Conservation (phyloP, 2,329 filamentous ascomycete genomes). For the Colletotrichum sidae region DNA sequence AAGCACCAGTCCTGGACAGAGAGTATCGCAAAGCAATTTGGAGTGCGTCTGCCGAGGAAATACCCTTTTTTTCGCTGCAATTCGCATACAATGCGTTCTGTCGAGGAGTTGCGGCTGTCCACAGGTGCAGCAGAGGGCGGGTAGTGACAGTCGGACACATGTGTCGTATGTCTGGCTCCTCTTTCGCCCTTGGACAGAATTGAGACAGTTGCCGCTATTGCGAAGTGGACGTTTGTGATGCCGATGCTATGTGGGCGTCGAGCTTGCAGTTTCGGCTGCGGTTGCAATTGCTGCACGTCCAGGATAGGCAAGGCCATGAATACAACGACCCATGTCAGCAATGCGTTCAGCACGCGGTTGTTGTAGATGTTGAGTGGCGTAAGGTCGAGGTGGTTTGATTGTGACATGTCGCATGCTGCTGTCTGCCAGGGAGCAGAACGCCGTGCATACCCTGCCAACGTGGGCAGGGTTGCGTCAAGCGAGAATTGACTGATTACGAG, state of each 20-base stretch:
- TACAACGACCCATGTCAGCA: no score
- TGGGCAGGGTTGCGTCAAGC: background rate
- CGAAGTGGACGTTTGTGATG: no score
- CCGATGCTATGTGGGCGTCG: no score
- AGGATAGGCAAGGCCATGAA: no score
- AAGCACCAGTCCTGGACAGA: no score
- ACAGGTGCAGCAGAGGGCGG: background rate
- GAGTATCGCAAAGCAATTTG: background rate
- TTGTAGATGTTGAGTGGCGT: constrained; percentile 8
- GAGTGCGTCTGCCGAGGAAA: background rate
- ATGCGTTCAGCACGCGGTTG: no score
- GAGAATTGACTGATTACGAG: background rate
- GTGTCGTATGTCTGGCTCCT: no score
- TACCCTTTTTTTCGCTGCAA: background rate
- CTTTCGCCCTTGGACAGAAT: no score
- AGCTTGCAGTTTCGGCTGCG: no score
- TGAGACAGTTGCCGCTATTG: no score
- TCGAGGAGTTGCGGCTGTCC: background rate
- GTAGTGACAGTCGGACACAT: no score
- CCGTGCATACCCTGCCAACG: background rate
- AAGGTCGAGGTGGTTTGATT: constrained; percentile 9
- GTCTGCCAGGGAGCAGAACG: background rate
- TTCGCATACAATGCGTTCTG: constrained; percentile 17
- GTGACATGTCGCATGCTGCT: constrained; percentile 26
- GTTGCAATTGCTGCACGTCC: no score